Evolutionary conservation across 2,329 filamentous ascomycete genomes (phyloP), one percentile per base, ranked within the genome.

Genomic region (Penicillium aurantiogriseum): DNA sequence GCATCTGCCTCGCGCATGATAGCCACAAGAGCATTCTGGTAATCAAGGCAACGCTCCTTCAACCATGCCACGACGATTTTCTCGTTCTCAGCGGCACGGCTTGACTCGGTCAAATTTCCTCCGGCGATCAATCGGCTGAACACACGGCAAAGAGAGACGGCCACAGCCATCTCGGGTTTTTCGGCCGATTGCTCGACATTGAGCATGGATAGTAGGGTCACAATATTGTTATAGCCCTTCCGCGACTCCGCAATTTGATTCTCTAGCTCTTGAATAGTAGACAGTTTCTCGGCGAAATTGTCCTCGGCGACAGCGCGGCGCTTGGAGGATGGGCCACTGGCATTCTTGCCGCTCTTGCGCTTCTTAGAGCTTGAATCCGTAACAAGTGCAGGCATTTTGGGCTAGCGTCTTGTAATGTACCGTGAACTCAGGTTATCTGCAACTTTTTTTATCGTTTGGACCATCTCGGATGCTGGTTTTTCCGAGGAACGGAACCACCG

Each of bases 141-240:
- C 36, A 95, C 86, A 66, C 92, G 85, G 74, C 92, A 96, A 47
- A 97, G 81, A 2, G 92, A 88, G 21, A 97, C 87, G 0, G 88
- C 85, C 0, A 92, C 89, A 35, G 90, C 77, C 46, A 90, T 79
- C 11, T 84, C 81, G 4, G 84, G 79, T 43, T 88, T 83, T 2
- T 79, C 74, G 19, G 83, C 79, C 21, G 79, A 72, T 3, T 81
- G 74, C 29, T 78, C 77, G 36, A 77, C 78, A 68, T 83, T 72
- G 38, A 85, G 76, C 67, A 86, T 82, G 42, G 82, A 81, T 45
- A 96, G 79, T 38, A 97, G 77, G 11, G 83, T 84, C 8, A 85
- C 83, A 68, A 97, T 93, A 71, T 96, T 91, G 80, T 96, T 96
- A 81, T 95, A 96, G 76, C 96, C 85, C 74, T 92, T 91, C 69